Percentiles rank a stretch among this genome's conserved stretches.
Conservation (phyloP, 1,139 yeast species). For the Lodderomyces theae region DNA sequence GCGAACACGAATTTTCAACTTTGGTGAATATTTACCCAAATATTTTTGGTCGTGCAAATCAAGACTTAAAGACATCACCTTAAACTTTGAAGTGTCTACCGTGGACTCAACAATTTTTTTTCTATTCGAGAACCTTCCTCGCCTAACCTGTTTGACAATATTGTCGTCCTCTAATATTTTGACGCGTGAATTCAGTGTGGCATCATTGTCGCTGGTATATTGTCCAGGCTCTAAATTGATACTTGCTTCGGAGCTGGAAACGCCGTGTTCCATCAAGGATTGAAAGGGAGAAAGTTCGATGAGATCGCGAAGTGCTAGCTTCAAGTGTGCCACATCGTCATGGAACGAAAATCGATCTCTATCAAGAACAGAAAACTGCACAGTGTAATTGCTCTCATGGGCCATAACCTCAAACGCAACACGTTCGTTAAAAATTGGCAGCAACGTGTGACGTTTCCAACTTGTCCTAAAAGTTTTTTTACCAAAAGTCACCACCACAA, state of each 20-base stretch:
- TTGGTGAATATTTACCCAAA: conserved; percentile 48
- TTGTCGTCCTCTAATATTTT: conserved; percentile 32
- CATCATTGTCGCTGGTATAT: conserved; percentile 17
- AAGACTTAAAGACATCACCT: conserved; percentile 40
- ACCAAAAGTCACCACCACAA: conserved; percentile 88
- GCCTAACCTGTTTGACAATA: conserved; percentile 24
- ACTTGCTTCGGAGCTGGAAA: conserved; percentile 2
- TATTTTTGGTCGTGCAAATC: conserved; percentile 32
- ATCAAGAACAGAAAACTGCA: conserved; percentile 75
- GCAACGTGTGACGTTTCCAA: conserved; percentile 77
- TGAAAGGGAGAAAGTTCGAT: conserved; percentile 20
- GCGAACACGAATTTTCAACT: conserved; percentile 56
- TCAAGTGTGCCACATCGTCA: conserved; percentile 72
- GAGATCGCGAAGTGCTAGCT: conserved; percentile 52
- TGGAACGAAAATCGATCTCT: conserved; percentile 80
- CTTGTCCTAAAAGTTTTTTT: conserved; percentile 84
- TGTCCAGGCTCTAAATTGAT: conserved; percentile 7
- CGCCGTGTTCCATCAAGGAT: neutral
- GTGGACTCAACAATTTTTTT: conserved; percentile 26
- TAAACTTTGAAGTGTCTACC: conserved; percentile 43
- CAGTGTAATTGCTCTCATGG: conserved; percentile 61
- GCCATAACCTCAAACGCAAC: conserved; percentile 74
- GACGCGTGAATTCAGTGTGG: conserved; percentile 18
- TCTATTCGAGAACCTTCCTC: conserved; percentile 28
- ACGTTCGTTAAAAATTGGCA: conserved; percentile 80